Evolutionary conservation across 129 eudicot species (phyloP), one percentile per base, ranked within the genome.

Genomic region (Artemisia tridentata): DNA sequence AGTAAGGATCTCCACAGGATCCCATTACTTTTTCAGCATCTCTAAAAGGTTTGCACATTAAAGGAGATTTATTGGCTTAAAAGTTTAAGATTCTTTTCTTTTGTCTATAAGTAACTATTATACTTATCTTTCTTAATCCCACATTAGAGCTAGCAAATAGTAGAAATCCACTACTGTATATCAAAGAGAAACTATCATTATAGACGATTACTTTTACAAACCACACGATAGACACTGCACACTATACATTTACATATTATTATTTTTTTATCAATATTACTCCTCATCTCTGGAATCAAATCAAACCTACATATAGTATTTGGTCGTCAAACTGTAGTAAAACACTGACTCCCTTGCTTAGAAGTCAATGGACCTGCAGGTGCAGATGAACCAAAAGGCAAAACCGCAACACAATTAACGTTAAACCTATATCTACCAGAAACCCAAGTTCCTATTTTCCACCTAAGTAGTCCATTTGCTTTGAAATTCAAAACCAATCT

Each of bases 371-470:
- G 87, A 49, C 86, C 88, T 63, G 92, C 80, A 61, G 88, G 86
- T 27, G 65, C 75, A 50, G 84, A 68, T 72, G 84, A 65, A 55
- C 89, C 88, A 50, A 88, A 79, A 29, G 86, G 85, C 80, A 91
- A 79, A 50, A 88, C 51, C 14, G 87, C 76, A 38, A 91, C 80
- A 51, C 97, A 91, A 18, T 73, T 88, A n/a, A 88, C 92, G 11
- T 77, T 76, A 21, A 88, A 78, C 79, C 89, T 65, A 46, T 88
- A 91, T 73, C 72, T 78, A 0, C 97, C 90, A 1, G 97, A 82
- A 48, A 86, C 96, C 95, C 95, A 91, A 67, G 78, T 85, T 51
- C 90, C 88, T 12, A 91, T 82, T 70, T 84, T 91, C 97, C 97
- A 91, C 63, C 92, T 69, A 1, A 91, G 80, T 68, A 63, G 60